Evolutionary conservation across 2,329 filamentous ascomycete genomes (phyloP).

Genomic region (Colletotrichum magnum): DNA sequence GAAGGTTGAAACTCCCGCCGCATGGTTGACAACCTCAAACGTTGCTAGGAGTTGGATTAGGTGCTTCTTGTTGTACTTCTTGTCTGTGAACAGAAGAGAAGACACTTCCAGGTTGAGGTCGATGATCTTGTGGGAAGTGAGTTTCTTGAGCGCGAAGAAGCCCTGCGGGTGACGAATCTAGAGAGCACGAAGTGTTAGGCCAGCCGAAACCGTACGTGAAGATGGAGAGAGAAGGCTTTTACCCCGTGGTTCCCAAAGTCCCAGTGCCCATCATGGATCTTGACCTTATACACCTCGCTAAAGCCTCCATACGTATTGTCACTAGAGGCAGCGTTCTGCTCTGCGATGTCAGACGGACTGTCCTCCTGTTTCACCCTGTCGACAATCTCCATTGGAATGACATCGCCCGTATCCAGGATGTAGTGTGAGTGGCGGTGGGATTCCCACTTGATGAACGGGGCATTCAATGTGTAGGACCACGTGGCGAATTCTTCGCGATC

Average conservation of each 20-base stretch:
- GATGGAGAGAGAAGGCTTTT: neutral
- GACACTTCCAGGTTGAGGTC: constrained; percentile 27
- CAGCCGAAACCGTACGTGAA: neutral
- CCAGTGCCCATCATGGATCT: constrained; percentile 23
- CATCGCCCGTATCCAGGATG: constrained; percentile 15
- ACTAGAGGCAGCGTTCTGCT: neutral
- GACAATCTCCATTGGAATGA: constrained; percentile 24
- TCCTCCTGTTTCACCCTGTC: constrained; percentile 3
- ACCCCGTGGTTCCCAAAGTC: constrained; percentile 32
- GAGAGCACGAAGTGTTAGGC: neutral
- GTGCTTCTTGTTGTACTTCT: constrained; percentile 17
- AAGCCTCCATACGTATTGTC: constrained; percentile 22
- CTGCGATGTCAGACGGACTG: neutral
- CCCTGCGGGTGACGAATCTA: constrained; percentile 31
- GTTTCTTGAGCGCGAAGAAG: constrained; percentile 29
- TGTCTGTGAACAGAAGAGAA: neutral
- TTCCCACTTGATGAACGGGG: constrained; percentile 13
- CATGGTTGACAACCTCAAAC: constrained; percentile 14
- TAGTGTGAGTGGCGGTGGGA: constrained; percentile 6
- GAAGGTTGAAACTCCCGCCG: constrained; percentile 12
- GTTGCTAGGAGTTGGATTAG: constrained; percentile 28
- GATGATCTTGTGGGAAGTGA: constrained; percentile 6
- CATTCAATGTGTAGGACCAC: constrained; percentile 16
- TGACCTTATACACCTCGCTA: constrained; percentile 30
- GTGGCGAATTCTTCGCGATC: neutral